A percentile compares a stretch with the other conserved stretches of the same genome.
These are phyloP conservation scores for Xylariaceae sp. DNA, from an alignment of 2,329 filamentous ascomycete species.

Conservation along the genomic window DNA sequence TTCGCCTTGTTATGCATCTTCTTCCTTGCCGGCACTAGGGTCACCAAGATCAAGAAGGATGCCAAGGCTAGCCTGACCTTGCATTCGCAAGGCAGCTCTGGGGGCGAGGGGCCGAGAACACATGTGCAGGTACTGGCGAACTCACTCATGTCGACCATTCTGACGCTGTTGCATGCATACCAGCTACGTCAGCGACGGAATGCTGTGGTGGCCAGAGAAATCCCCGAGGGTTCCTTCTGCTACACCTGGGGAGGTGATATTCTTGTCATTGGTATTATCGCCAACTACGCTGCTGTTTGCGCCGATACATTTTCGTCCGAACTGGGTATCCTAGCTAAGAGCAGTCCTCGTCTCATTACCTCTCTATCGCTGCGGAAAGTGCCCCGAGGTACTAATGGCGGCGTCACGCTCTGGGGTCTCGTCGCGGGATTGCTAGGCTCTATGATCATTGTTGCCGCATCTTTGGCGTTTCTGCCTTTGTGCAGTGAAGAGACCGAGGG, in stretches of 20 bases:
- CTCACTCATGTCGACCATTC: slow-evolving; percentile 70
- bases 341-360: slow-evolving; percentile 78
- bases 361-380: slow-evolving; percentile 72
- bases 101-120: slow-evolving; percentile 77
- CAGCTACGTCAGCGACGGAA: slow-evolving; percentile 49
- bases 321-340: slow-evolving; percentile 80
- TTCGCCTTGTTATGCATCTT: slow-evolving; percentile 80
- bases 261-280: slow-evolving; percentile 61
- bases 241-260: slow-evolving; percentile 60
- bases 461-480: slow-evolving; percentile 65
- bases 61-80: slow-evolving; percentile 80
- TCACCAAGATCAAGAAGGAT: slow-evolving; percentile 85
- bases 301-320: slow-evolving; percentile 95
- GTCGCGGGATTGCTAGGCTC: slow-evolving; percentile 70
- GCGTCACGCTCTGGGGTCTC: slow-evolving; percentile 73
- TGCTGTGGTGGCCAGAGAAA: slow-evolving; percentile 25
- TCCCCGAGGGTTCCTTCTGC: slow-evolving; percentile 40
- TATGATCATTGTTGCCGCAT: slow-evolving; percentile 61
- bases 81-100: slow-evolving; percentile 65
- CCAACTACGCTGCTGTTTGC: slow-evolving; percentile 86
- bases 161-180: slow-evolving; percentile 55
- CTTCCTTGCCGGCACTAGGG: slow-evolving; percentile 78
- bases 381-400: slow-evolving; percentile 89
- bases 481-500: slow-evolving; percentile 45
- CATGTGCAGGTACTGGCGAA: slow-evolving; percentile 89